Percentiles rank a stretch among this genome's conserved stretches.
phyloP scores from a whole-genome alignment of 306 rosid genomes.

The Senna siamea region DNA sequence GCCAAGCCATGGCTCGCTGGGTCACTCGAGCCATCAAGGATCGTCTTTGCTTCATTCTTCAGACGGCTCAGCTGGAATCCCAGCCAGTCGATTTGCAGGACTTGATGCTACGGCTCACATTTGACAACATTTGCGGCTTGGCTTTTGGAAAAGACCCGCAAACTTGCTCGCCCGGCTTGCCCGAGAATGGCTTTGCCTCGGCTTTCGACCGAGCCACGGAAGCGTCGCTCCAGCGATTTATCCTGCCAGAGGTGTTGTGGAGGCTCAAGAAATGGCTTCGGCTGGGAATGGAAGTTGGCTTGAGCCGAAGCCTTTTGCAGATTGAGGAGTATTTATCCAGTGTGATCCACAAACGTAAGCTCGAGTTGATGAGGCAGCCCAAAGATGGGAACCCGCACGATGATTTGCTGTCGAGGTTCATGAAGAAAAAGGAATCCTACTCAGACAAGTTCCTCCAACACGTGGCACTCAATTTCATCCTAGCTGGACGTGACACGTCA shows the following conservation, averaged over 20 bases:
- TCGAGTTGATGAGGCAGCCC: conserved; percentile 18
- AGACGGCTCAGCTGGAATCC: background rate
- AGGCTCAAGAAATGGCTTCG: conserved; percentile 8
- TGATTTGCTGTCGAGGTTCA: conserved; percentile 18
- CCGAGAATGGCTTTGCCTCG: background rate
- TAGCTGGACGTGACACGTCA: conserved; percentile 35
- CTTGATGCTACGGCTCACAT: conserved; percentile 11
- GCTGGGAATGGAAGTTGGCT: conserved; percentile 6
- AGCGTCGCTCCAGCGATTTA: conserved; percentile 4
- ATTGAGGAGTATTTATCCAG: background rate
- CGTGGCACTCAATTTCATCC: conserved; percentile 23
- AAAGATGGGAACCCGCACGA: background rate
- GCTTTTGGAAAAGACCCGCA: conserved; percentile 18
- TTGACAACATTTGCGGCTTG: conserved; percentile 31
- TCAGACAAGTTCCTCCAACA: background rate
- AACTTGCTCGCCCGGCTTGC: background rate
- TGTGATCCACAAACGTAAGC: conserved; percentile 9
- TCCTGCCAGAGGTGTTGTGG: conserved; percentile 13
- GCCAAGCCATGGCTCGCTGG: conserved; percentile 36
- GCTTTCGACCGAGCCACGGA: conserved; percentile 29
- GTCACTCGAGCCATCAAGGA: conserved; percentile 21
- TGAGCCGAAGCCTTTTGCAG: background rate
- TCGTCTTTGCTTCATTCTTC: conserved; percentile 12
- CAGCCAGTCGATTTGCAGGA: conserved; percentile 12
- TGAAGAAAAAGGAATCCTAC: conserved; percentile 16